Evolutionary conservation across 75 land plant species (phyloP), one percentile per base, ranked within the genome.

Genomic region (Isoetes taiwanensis): DNA sequence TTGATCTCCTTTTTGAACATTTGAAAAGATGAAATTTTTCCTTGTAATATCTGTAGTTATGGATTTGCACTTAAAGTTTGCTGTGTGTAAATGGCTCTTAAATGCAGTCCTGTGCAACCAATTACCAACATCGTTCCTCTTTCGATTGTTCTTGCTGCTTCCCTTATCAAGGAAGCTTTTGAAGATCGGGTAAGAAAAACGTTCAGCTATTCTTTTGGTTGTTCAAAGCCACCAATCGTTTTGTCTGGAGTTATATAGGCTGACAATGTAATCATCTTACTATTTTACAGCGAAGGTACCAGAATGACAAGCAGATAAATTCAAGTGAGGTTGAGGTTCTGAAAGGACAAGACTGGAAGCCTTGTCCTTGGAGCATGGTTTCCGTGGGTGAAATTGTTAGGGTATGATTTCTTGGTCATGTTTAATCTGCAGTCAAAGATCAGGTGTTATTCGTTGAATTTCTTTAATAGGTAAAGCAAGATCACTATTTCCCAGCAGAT

Each of bases 111-210:
- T 38, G 98, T 93, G 53, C 64, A 71, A 62, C 98, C 98, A 17
- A 59, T 93, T 34, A 93, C 98, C 28, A 93, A 88, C 74, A 82
- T 88, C 41, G 78, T 81, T 32, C 98, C 98, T 3, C 65, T 93
- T 40, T 67, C 74, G 43, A 61, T 93, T 23, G 98, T 93, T 67
- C 90, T 93, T 24, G 68, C 84, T 43, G 85, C 78, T 11, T 88
- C 98, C 56, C 94, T 93, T 39, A 67, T 83, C 42, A 93, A 93
- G 68, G 98, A 93, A 62, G 96, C 96, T 30, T 93, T 77, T 77
- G 98, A 93, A 66, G 98, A 93, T 54, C 86, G 88, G 90, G 98
- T 93, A 50, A 72, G 86, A 67, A 38, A 8, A 5, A 17, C 28
- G 16, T 3, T 20, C 24, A 43, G 3, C 2, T 4, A 20, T 2